Evolutionary conservation across 192 early-diverging fungal genomes (phyloP).

Genomic region (Backusella morwellensis): DNA sequence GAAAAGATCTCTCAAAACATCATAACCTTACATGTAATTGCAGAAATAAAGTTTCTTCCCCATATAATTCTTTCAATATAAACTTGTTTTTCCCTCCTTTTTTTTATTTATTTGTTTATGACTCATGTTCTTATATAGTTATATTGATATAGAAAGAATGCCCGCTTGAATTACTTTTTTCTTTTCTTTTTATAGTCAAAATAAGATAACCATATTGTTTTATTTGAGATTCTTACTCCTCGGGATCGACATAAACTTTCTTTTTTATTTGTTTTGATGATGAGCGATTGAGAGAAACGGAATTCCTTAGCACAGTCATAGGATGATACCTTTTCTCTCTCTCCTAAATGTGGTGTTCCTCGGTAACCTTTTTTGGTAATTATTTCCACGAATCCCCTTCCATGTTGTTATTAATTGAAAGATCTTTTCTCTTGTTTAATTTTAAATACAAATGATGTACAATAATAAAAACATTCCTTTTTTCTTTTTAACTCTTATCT

Average conservation of each 20-base stretch:
- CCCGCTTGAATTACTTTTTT: background rate
- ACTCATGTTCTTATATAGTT: background rate
- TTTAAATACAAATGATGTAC: background rate
- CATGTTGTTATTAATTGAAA: background rate
- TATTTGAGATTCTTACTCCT: background rate
- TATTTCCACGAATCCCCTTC: background rate
- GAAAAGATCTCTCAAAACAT: background rate
- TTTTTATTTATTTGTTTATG: slow-evolving; percentile 5
- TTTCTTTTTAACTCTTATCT: background rate
- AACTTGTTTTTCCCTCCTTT: background rate
- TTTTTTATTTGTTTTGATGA: background rate
- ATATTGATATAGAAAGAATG: background rate
- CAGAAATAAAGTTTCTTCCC: slow-evolving; percentile 1
- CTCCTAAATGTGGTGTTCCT: background rate
- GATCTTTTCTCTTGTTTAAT: background rate
- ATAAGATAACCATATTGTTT: background rate
- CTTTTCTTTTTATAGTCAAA: background rate
- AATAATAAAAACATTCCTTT: background rate
- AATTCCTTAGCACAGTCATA: background rate
- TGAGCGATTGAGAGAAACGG: background rate
- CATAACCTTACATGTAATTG: background rate
- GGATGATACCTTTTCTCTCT: background rate
- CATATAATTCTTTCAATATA: slow-evolving; percentile 2
- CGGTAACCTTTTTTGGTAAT: background rate
- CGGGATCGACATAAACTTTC: background rate